Percentiles rank a stretch among this genome's conserved stretches.
phyloP scores from a whole-genome alignment of 805 yeast genomes.

The Spathaspora sp. region DNA sequence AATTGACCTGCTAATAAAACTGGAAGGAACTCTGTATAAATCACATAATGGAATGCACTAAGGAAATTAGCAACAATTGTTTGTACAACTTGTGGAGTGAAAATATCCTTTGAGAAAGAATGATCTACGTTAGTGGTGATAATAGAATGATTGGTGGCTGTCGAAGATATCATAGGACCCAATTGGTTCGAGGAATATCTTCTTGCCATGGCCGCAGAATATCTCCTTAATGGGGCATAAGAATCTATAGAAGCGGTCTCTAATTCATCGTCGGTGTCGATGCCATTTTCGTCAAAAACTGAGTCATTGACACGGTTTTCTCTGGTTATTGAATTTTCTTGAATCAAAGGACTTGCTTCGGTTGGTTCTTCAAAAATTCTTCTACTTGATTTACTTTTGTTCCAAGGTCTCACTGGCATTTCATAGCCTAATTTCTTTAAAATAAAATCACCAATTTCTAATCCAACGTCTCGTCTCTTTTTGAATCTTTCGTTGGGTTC shows the following conservation, averaged over 20 bases:
- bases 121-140: slow-evolving; percentile 8
- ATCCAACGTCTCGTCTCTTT: slow-evolving; percentile 14
- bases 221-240: not conserved
- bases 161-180: slow-evolving; percentile 8
- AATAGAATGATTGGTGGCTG: slow-evolving; percentile 3
- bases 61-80: slow-evolving; percentile 34
- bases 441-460: slow-evolving; percentile 7
- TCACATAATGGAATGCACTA: slow-evolving; percentile 44
- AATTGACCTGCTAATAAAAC: slow-evolving; percentile 41
- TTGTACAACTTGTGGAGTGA: slow-evolving; percentile 23
- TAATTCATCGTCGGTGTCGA: not conserved
- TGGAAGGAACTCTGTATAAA: slow-evolving; percentile 53
- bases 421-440: not conserved
- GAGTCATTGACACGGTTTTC: not conserved
- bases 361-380: not conserved
- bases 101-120: slow-evolving; percentile 12
- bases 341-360: not conserved
- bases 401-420: slow-evolving; percentile 2
- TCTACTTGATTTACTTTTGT: not conserved
- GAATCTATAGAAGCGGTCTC: not conserved
- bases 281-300: not conserved
- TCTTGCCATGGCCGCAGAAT: not conserved
- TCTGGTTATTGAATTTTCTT: not conserved
- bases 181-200: slow-evolving; percentile 3
- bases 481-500: slow-evolving; percentile 15